Percentiles rank a stretch among this genome's conserved stretches.
Evolutionary conservation across 192 early-diverging fungal genomes (phyloP).

Genomic region (Powellomyces hirtus): DNA sequence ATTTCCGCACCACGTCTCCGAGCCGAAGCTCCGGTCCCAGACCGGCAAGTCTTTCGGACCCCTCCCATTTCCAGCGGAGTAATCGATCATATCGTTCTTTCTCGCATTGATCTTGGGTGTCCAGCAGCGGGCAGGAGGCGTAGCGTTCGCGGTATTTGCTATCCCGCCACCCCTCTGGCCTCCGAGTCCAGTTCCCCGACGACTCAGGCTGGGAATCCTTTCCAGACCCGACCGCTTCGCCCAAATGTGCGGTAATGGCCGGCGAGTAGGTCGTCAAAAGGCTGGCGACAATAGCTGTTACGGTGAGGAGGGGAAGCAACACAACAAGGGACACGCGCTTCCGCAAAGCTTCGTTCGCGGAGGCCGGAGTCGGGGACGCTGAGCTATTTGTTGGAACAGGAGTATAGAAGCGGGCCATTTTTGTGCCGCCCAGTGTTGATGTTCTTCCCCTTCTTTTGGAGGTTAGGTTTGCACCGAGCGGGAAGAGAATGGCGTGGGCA

Average conservation of each 20-base stretch:
- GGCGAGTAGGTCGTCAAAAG: background rate
- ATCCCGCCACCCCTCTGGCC: background rate
- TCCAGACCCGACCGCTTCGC: background rate
- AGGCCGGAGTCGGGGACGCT: no score
- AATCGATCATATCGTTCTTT: background rate
- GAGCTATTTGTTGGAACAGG: no score
- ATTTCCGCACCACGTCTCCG: background rate
- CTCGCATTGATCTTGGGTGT: background rate
- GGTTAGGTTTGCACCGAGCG: no score
- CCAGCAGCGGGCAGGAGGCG: conserved; percentile 2
- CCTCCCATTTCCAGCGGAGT: background rate
- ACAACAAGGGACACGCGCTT: no score
- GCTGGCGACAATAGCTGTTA: background rate
- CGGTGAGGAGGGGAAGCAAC: background rate
- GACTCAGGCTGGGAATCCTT: background rate
- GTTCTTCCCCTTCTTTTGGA: no score
- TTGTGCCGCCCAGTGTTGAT: no score
- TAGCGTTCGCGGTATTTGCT: background rate
- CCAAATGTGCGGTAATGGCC: background rate
- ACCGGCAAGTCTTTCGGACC: background rate
- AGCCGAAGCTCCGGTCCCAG: background rate
- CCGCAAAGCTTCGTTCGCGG: no score
- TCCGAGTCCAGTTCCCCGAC: background rate
- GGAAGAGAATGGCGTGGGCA: no score
- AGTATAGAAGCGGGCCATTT: no score